These are phyloP conservation scores for Penicillium antarcticum DNA, from an alignment of 495 filamentous ascomycete species.

Conservation along the genomic window DNA sequence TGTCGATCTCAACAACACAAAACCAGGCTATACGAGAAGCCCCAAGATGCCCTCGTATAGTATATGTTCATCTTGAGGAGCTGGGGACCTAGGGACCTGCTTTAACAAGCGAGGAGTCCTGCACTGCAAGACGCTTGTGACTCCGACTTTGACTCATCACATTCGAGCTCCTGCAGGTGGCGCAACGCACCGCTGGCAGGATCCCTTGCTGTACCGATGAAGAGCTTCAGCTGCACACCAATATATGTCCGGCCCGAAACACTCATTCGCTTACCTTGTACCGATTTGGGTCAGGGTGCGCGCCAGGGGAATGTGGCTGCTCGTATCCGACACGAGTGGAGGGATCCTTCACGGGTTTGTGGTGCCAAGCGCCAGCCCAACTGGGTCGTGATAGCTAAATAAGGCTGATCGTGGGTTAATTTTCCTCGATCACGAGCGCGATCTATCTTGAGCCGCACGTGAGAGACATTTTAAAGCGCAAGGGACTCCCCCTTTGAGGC, in stretches of 20 bases:
- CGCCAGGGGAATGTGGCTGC: constrained; percentile 16
- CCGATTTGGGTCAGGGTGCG: constrained; percentile 8
- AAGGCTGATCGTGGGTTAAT: background rate
- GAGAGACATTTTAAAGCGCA: constrained; percentile 6
- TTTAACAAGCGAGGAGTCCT: too few species aligned
- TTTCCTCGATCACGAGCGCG: background rate
- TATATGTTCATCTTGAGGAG: too few species aligned
- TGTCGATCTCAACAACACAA: too few species aligned
- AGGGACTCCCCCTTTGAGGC: constrained; percentile 3
- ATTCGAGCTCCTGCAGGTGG: background rate
- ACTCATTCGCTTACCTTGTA: constrained; percentile 23
- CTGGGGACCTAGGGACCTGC: too few species aligned
- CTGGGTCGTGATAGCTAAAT: background rate
- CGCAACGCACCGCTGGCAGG: background rate
- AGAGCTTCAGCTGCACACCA: background rate
- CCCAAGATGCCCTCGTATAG: too few species aligned
- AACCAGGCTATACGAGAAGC: too few species aligned
- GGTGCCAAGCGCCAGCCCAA: background rate
- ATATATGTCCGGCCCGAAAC: constrained; percentile 8
- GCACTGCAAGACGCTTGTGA: too few species aligned
- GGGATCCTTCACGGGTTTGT: constrained; percentile 1
- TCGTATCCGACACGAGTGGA: constrained; percentile 16
- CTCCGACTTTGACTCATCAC: too few species aligned
- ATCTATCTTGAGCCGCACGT: constrained; percentile 1
- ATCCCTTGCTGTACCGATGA: background rate